Evolutionary conservation across 1,139 yeast genomes (phyloP).

Genomic region (Nakaseomyces bracarensis): DNA sequence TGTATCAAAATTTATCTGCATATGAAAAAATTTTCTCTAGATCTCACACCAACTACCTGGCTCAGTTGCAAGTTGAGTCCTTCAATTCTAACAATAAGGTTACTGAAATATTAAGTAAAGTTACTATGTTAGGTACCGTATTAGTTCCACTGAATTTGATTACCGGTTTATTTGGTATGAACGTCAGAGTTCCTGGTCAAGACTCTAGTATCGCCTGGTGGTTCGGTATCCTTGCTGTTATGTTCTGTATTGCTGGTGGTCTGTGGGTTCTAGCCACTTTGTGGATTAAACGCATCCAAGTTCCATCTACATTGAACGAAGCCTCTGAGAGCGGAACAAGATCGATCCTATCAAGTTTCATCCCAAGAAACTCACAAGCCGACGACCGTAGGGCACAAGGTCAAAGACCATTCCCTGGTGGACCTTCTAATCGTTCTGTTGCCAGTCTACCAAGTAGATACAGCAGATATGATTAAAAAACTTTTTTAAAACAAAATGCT

Average conservation of each 20-base stretch:
- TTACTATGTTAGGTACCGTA: slow-evolving; percentile 83
- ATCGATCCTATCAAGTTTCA: slow-evolving; percentile 31
- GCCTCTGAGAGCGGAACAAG: slow-evolving; percentile 30
- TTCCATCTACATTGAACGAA: slow-evolving; percentile 31
- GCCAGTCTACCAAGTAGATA: slow-evolving; percentile 26
- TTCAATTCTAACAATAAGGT: slow-evolving; percentile 77
- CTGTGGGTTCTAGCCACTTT: slow-evolving; percentile 35
- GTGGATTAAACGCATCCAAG: slow-evolving; percentile 34
- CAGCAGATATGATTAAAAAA: slow-evolving; percentile 22
- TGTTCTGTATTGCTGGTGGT: slow-evolving; percentile 34
- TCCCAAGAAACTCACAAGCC: slow-evolving; percentile 17
- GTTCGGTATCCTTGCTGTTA: slow-evolving; percentile 55
- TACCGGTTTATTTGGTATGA: slow-evolving; percentile 95
- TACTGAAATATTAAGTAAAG: slow-evolving; percentile 80
- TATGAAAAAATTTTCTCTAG: slow-evolving; percentile 90
- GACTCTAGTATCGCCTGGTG: slow-evolving; percentile 45
- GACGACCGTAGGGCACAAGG: slow-evolving; percentile 12
- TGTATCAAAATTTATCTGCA: slow-evolving; percentile 83
- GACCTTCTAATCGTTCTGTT: slow-evolving; percentile 22
- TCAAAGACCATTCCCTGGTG: slow-evolving; percentile 14
- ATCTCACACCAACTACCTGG: slow-evolving; percentile 85
- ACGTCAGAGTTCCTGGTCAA: slow-evolving; percentile 78
- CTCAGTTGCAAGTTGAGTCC: slow-evolving; percentile 88
- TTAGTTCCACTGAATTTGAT: slow-evolving; percentile 82
- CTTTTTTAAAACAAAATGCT: too few relatives aligned